A percentile compares a stretch with the other conserved stretches of the same genome.
Conservation (phyloP, 345 rosid genomes). For the Pistacia integerrima region DNA sequence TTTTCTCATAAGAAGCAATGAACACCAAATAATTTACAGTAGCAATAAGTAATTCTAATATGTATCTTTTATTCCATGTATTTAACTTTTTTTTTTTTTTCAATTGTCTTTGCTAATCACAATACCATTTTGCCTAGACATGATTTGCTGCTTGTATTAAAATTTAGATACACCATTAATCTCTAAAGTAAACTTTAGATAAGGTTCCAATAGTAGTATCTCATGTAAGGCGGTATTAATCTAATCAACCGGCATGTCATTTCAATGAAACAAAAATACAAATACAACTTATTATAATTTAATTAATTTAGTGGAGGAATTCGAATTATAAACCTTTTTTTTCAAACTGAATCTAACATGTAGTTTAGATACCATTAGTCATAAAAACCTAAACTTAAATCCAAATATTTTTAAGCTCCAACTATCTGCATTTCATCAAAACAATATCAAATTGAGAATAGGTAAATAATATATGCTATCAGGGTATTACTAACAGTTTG, state of each 20-base stretch:
- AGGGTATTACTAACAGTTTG: not conserved
- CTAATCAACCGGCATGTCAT: too few relatives aligned
- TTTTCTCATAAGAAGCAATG: too few relatives aligned
- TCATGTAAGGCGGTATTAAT: too few relatives aligned
- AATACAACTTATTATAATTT: too few relatives aligned
- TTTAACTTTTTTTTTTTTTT: not conserved
- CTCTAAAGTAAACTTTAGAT: too few relatives aligned
- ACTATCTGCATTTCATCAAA: not conserved
- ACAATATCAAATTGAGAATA: not conserved
- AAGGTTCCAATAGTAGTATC: too few relatives aligned
- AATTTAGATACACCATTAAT: too few relatives aligned
- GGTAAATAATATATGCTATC: not conserved
- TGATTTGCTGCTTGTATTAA: not conserved
- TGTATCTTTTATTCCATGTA: not conserved
- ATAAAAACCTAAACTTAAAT: not conserved
- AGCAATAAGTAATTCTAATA: not conserved
- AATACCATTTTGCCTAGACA: not conserved
- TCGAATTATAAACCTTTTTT: too few relatives aligned
- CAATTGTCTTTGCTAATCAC: not conserved
- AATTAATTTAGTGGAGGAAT: too few relatives aligned
- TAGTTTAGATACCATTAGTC: not conserved
- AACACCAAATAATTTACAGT: not conserved
- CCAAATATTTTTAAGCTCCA: too few relatives aligned
- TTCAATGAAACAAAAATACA: too few relatives aligned
- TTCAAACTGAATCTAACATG: too few relatives aligned